A percentile compares a stretch with the other conserved stretches of the same genome.
phyloP scores from a whole-genome alignment of 2,329 filamentous ascomycete genomes.

The Pyrenophora graminea region DNA sequence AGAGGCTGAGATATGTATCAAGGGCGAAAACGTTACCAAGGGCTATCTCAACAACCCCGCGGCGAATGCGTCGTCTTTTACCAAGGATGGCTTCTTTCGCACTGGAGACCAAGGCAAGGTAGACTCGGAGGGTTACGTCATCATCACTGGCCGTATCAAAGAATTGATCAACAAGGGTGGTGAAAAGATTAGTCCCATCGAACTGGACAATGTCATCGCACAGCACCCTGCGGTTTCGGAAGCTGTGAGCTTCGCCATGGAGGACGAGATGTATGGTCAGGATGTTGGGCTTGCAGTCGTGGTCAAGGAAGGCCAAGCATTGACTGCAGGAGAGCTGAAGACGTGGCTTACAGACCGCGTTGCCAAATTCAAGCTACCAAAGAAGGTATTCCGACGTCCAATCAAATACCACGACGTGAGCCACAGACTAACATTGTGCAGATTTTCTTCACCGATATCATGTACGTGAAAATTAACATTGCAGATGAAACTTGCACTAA shows the following conservation, averaged over 20 bases:
- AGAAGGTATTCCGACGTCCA: constrained; percentile 62
- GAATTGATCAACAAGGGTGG: constrained; percentile 90
- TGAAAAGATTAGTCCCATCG: constrained; percentile 87
- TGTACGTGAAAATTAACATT: constrained; percentile 49
- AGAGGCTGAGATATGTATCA: constrained; percentile 82
- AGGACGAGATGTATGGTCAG: constrained; percentile 82
- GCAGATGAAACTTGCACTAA: constrained; percentile 10
- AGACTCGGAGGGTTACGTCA: constrained; percentile 78
- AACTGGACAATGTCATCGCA: constrained; percentile 81
- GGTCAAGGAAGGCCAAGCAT: constrained; percentile 64
- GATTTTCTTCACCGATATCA: constrained; percentile 80
- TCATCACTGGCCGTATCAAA: constrained; percentile 91
- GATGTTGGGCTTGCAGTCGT: constrained; percentile 79
- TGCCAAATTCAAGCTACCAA: constrained; percentile 84
- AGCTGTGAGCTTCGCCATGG: constrained; percentile 81
- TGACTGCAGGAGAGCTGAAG: constrained; percentile 65
- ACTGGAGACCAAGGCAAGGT: constrained; percentile 85
- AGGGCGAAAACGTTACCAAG: constrained; percentile 79
- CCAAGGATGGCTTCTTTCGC: constrained; percentile 78
- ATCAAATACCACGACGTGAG: constrained; percentile 13
- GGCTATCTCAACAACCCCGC: constrained; percentile 83
- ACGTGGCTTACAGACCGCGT: constrained; percentile 70
- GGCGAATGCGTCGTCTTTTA: constrained; percentile 76
- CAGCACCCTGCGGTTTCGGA: constrained; percentile 73
- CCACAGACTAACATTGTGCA: constrained; percentile 41